Conservation (phyloP, 225 moss, liverwort and hornwort genomes). For the Polytrichum formosum region DNA sequence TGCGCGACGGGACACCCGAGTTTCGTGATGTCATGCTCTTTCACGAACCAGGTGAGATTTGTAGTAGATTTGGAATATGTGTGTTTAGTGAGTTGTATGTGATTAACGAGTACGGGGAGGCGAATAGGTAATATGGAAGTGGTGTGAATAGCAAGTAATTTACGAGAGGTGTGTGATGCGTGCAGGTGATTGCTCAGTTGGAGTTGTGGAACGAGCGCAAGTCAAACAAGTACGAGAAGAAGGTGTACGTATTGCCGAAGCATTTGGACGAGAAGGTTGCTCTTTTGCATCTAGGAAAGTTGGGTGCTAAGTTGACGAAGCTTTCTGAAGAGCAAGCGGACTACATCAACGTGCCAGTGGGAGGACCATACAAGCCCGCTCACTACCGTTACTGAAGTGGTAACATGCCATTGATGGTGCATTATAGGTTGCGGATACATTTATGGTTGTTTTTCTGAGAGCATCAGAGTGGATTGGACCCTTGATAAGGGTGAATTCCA, state of each 20-base stretch:
- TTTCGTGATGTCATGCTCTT: constrained; percentile 97
- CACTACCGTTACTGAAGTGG: constrained; percentile 75
- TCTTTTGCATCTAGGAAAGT: constrained; percentile 66
- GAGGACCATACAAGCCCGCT: constrained; percentile 78
- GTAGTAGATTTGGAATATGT: background rate
- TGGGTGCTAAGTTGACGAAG: constrained; percentile 81
- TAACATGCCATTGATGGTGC: too few relatives aligned
- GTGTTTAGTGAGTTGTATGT: too few relatives aligned
- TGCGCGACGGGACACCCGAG: constrained; percentile 95
- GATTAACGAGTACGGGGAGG: too few relatives aligned
- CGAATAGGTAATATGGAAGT: too few relatives aligned
- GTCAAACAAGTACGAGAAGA: constrained; percentile 92
- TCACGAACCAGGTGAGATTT: constrained; percentile 77
- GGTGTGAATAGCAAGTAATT: background rate
- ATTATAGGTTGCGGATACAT: constrained; percentile 8
- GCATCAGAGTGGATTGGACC: constrained; percentile 30
- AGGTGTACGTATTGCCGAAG: constrained; percentile 95
- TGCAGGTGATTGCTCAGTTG: constrained; percentile 67
- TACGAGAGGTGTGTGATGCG: too few relatives aligned
- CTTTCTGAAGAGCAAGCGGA: constrained; percentile 55
- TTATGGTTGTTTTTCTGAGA: constrained; percentile 22
- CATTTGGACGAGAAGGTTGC: constrained; percentile 98
- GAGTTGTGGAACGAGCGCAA: constrained; percentile 97
- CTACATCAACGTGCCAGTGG: constrained; percentile 82
- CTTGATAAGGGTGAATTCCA: background rate